These are phyloP conservation scores for Bolboschoenoplectus hybrid DNA, from an alignment of 202 grass and related monocot species.

Conservation along the genomic window DNA sequence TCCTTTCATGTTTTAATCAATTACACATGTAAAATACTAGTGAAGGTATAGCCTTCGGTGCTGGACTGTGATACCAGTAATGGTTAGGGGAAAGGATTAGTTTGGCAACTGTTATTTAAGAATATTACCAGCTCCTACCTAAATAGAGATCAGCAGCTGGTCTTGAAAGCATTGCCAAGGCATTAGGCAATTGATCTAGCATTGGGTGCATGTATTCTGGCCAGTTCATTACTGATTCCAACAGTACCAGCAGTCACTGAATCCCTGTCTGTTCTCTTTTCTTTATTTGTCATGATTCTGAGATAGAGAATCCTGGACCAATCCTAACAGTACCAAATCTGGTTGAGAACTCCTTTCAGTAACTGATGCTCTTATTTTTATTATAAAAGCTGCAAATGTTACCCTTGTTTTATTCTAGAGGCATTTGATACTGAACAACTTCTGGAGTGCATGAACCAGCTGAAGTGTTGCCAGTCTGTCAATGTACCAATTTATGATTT, in stretches of 20 bases:
- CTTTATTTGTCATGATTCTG: slow-evolving; percentile 4
- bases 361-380: background rate
- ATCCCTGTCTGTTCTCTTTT: background rate
- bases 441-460: slow-evolving; percentile 85
- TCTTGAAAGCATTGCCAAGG: background rate
- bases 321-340: background rate
- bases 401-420: slow-evolving; percentile 55
- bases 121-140: background rate
- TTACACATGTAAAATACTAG: slow-evolving; percentile 5
- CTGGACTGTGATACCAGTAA: background rate
- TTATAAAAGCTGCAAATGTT: slow-evolving; percentile 1
- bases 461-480: slow-evolving; percentile 76
- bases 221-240: background rate
- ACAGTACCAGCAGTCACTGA: background rate
- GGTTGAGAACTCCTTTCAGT: background rate
- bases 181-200: background rate
- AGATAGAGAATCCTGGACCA: background rate
- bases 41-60: slow-evolving; percentile 14
- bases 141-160: background rate
- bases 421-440: slow-evolving; percentile 98
- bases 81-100: background rate
- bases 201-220: background rate
- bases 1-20: slow-evolving; percentile 40
- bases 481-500: slow-evolving; percentile 99
- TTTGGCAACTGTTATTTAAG: background rate